phyloP scores from a whole-genome alignment of 1,284 basidiomycete species.

The Moesziomyces sp. region DNA sequence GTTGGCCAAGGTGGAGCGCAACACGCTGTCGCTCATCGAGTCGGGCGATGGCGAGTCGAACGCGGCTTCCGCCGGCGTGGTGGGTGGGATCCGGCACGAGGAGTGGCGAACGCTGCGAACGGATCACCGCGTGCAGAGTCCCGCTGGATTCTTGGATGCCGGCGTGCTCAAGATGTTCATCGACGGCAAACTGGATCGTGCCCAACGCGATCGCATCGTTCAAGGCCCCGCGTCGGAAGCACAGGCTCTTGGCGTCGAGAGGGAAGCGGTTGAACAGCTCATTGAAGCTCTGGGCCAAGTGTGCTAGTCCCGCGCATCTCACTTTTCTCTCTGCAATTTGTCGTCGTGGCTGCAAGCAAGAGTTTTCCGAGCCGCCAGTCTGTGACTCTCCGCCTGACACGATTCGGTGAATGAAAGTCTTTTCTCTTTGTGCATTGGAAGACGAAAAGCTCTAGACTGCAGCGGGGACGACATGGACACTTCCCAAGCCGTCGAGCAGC shows the following conservation, averaged over 20 bases:
- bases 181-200: constrained; percentile 27
- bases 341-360: no score
- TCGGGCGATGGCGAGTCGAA: neutral
- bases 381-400: no score
- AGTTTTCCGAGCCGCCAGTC: no score
- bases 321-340: no score
- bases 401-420: no score
- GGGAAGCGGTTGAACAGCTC: constrained; percentile 30
- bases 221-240: constrained; percentile 16
- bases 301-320: constrained; percentile 3
- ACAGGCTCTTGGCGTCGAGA: constrained; percentile 22
- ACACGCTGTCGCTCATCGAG: constrained; percentile 39
- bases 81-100: constrained; percentile 43
- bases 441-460: neutral
- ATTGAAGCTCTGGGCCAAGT: constrained; percentile 29
- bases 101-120: constrained; percentile 64
- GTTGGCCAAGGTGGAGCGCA: constrained; percentile 51
- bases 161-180: constrained; percentile 49
- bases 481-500: constrained; percentile 17
- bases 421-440: no score
- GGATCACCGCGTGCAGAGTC: constrained; percentile 58
- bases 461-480: constrained; percentile 19
- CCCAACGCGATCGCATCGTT: constrained; percentile 21
- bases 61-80: constrained; percentile 12
- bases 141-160: constrained; percentile 58